Evolutionary conservation across 1,139 yeast species (phyloP), one percentile per base, ranked within the genome.

Genomic region (Taphrina flavorubra): DNA sequence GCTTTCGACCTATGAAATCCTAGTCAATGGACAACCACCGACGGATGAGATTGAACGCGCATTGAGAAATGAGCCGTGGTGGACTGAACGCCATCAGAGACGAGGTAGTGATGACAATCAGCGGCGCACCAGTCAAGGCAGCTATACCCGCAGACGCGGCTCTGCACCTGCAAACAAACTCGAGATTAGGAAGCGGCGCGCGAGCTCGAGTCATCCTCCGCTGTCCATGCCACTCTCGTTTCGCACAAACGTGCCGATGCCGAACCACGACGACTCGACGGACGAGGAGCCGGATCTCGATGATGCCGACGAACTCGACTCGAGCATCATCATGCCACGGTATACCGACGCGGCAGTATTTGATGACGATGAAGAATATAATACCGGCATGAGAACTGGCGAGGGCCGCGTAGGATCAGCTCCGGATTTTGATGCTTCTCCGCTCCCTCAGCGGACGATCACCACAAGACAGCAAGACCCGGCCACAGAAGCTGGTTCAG

Each of bases 1-100:
- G 1, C 86, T 89, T 70, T 80, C 83, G 51, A 82, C 87, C 0
- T 94, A 94, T 76, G 88, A 91, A 72, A 87, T 88, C 58, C 84
- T 94, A 73, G 86, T 91, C 5, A 87, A 87, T 34, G 79, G 87
- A 89, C 0, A 80, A 92, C 4, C 11, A 71, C 79, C 79, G 5
- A 82, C 46, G n/a, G 49, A 65, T 10, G 63, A 51, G 46, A 60
- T 40, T 6, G 42, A 47, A 13, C 39, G 31, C 36, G 67, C 61
- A 5, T 56, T 68, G 42, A 34, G 51, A 25, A 34, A 56, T 37
- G 70, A 68, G 51, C 49, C 66, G 6, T 67, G 70, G 68, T 62
- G 70, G 71, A 56, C 42, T 6, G 53, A 66, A 20, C 37, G 59
- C 7, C 51, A 51, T 20, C 34, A 20, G 14, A 25, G 56, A 20